phyloP scores from a whole-genome alignment of 2,329 filamentous ascomycete species.

The Colletotrichum sp. region DNA sequence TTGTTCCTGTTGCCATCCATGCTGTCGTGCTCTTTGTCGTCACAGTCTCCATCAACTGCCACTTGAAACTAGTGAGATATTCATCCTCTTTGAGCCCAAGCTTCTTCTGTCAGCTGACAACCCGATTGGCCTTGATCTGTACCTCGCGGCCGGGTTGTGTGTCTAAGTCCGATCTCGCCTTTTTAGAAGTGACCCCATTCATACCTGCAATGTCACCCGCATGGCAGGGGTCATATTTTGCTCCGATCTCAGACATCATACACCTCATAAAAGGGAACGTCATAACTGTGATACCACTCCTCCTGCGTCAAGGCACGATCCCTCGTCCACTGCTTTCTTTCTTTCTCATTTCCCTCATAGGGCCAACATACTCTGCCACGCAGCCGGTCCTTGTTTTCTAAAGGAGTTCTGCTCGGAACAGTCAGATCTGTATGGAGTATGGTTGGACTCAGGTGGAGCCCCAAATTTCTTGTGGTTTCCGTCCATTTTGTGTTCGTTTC shows the following conservation, averaged over 20 bases:
- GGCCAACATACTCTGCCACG: not conserved
- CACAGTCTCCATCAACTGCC: constrained; percentile 90
- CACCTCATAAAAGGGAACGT: not conserved
- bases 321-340: not conserved
- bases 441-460: not conserved
- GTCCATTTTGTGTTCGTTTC: not conserved
- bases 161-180: too few relatives aligned
- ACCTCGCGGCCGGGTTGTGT: constrained; percentile 77
- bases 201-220: not conserved
- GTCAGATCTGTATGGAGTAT: not conserved
- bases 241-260: not conserved
- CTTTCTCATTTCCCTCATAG: not conserved
- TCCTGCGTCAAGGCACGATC: not conserved
- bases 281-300: not conserved
- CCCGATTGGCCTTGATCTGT: constrained; percentile 79
- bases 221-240: not conserved
- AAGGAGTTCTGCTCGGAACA: too few relatives aligned
- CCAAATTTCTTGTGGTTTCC: not conserved
- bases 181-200: too few relatives aligned
- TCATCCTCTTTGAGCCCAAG: constrained; percentile 93
- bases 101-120: constrained; percentile 94
- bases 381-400: not conserved
- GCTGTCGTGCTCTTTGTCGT: not conserved
- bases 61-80: constrained; percentile 88
- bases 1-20: accelerated